Evolutionary conservation across 2,329 filamentous ascomycete genomes (phyloP).

Genomic region (Diaporthe velutina): DNA sequence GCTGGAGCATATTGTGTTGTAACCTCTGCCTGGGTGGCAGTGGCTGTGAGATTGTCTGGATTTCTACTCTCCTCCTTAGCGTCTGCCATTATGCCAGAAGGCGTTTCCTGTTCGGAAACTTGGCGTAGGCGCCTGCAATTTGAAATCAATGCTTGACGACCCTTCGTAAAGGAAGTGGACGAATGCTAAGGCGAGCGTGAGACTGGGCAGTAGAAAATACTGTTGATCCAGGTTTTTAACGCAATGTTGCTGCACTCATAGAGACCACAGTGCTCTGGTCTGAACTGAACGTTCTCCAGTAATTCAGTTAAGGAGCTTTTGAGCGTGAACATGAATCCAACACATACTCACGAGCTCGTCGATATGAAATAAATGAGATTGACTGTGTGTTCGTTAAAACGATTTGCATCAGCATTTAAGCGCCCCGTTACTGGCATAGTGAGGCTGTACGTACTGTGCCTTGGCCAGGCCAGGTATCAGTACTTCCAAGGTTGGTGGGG

Average conservation of each 20-base stretch:
- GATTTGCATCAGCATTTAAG: neutral
- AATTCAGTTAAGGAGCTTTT: neutral
- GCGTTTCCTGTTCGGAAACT: neutral
- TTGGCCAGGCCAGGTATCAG: neutral
- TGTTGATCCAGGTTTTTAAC: neutral
- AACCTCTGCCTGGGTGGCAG: neutral
- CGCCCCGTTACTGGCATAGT: neutral
- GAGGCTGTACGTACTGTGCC: neutral
- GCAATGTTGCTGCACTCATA: neutral
- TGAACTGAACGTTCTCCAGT: neutral
- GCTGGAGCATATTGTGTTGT: neutral
- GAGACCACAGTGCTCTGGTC: neutral
- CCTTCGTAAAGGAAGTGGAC: neutral
- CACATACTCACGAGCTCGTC: neutral
- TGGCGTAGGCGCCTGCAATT: neutral
- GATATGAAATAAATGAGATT: neutral
- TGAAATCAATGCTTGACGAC: neutral
- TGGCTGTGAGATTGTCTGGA: too few relatives aligned
- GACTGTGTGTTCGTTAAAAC: neutral
- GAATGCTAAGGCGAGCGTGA: neutral
- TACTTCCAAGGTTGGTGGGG: neutral
- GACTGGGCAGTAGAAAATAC: neutral
- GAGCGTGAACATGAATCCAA: neutral
- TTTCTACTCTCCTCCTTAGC: neutral
- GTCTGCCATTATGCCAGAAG: neutral